A percentile compares a stretch with the other conserved stretches of the same genome.
phyloP scores from a whole-genome alignment of 106 monocot genomes.

The Allium cepa region DNA sequence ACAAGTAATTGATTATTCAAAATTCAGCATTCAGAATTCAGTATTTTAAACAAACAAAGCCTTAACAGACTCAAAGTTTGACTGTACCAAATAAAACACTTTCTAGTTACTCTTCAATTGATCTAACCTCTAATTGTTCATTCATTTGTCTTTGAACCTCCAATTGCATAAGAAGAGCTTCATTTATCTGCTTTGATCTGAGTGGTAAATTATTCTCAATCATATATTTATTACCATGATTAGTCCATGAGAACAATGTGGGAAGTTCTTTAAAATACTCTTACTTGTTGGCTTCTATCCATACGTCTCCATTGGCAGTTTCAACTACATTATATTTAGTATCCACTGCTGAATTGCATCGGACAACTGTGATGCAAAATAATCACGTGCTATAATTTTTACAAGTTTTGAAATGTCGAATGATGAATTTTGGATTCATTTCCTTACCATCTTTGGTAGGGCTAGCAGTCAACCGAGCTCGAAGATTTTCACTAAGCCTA shows the following conservation, averaged over 20 bases:
- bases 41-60: too few relatives aligned
- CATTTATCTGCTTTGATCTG: conserved; percentile 73
- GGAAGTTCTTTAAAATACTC: background rate
- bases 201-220: background rate
- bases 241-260: too few relatives aligned
- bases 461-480: conserved; percentile 36
- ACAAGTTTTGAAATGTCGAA: too few relatives aligned
- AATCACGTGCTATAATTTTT: background rate
- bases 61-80: too few relatives aligned
- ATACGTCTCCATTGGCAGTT: conserved; percentile 21
- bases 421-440: background rate
- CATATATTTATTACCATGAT: too few relatives aligned
- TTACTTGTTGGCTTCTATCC: conserved; percentile 64
- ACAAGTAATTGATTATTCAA: too few relatives aligned
- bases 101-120: too few relatives aligned
- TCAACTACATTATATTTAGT: conserved; percentile 34
- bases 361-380: conserved; percentile 10
- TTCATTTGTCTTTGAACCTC: conserved; percentile 81
- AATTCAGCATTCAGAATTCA: too few relatives aligned
- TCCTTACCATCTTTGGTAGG: conserved; percentile 44
- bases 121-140: conserved; percentile 84
- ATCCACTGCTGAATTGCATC: conserved; percentile 21
- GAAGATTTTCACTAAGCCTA: conserved; percentile 78
- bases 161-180: conserved; percentile 92
- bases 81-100: too few relatives aligned